These are phyloP conservation scores for Piromyces finnis DNA, from an alignment of 192 early-diverging fungal species.

Conservation along the genomic window DNA sequence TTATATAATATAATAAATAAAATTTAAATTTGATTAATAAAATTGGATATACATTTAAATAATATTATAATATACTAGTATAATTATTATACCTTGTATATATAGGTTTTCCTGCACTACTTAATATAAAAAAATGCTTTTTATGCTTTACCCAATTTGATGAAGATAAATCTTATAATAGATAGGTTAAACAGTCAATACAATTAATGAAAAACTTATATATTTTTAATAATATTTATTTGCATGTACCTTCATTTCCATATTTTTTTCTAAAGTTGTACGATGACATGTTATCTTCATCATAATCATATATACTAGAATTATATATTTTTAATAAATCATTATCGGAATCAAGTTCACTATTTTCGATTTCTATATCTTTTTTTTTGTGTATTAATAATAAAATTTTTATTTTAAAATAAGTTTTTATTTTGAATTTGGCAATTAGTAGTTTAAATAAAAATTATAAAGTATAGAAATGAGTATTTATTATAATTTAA, in stretches of 20 bases:
- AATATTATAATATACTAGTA: background rate
- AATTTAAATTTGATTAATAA: too few relatives aligned
- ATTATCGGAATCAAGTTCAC: background rate
- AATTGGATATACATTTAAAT: too few relatives aligned
- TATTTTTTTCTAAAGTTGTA: background rate
- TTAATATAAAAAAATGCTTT: conserved; percentile 85
- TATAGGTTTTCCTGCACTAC: conserved; percentile 86
- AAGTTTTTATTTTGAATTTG: too few relatives aligned
- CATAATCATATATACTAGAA: background rate
- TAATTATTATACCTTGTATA: conserved; percentile 45
- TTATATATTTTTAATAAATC: background rate
- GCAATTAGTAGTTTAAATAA: too few relatives aligned
- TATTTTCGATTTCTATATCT: background rate
- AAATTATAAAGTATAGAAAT: too few relatives aligned
- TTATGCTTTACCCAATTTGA: conserved; percentile 32
- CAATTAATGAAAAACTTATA: too few relatives aligned
- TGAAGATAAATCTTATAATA: background rate
- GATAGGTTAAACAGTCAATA: too few relatives aligned
- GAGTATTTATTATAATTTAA: too few relatives aligned
- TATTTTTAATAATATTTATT: too few relatives aligned
- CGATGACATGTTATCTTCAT: background rate
- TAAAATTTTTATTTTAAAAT: too few relatives aligned
- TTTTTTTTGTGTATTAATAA: too few relatives aligned
- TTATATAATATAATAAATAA: background rate
- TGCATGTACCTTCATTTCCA: background rate